phyloP scores from a whole-genome alignment of 1,284 basidiomycete genomes.

The Cryptococcus wingfieldii region DNA sequence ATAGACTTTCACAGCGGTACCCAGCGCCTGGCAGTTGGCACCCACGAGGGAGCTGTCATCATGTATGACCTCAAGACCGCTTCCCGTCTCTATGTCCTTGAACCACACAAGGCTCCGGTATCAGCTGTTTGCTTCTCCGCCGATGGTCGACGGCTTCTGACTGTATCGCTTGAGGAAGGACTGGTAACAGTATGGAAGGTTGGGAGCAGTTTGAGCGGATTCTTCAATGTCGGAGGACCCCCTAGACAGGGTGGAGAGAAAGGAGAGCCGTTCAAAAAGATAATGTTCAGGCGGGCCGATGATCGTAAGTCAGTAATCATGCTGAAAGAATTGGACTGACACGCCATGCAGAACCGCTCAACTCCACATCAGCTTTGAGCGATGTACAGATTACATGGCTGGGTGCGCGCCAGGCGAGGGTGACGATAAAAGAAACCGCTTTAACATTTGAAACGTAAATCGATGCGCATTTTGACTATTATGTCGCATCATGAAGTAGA shows the following conservation, averaged over 20 bases:
- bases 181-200: constrained; percentile 85
- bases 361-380: constrained; percentile 64
- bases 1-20: constrained; percentile 82
- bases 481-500: neutral
- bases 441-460: constrained; percentile 70
- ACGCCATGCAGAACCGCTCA: constrained; percentile 59
- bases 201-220: constrained; percentile 73
- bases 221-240: constrained; percentile 86
- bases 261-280: constrained; percentile 76
- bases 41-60: constrained; percentile 84
- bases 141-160: constrained; percentile 84
- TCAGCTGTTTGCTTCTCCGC: constrained; percentile 84
- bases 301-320: constrained; percentile 44
- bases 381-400: constrained; percentile 77
- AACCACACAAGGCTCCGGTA: constrained; percentile 75
- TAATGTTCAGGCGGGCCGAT: constrained; percentile 60
- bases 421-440: constrained; percentile 73
- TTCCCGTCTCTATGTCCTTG: constrained; percentile 88
- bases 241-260: constrained; percentile 77
- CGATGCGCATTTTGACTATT: too few relatives aligned
- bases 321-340: neutral
- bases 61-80: constrained; percentile 97
- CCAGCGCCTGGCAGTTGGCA: constrained; percentile 89
- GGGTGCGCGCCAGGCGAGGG: constrained; percentile 69
- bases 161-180: constrained; percentile 77